Evolutionary conservation across 345 rosid species (phyloP).

Genomic region (Sonneratia caseolaris): DNA sequence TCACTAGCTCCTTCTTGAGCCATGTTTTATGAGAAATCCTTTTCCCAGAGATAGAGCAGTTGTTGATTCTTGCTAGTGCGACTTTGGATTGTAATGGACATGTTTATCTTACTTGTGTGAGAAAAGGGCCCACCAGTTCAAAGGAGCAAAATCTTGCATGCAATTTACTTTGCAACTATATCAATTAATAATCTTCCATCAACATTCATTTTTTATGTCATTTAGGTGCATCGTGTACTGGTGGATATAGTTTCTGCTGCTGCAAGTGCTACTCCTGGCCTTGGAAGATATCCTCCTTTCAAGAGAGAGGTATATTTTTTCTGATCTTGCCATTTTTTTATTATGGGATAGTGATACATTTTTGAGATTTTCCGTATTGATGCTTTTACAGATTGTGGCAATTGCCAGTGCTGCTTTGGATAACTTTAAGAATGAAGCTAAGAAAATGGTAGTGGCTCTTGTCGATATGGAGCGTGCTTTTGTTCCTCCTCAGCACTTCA

Average conservation of each 20-base stretch:
- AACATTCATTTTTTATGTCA: conserved; percentile 4
- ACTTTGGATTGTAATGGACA: background rate
- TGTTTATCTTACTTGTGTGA: background rate
- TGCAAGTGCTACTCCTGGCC: conserved; percentile 94
- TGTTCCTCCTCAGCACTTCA: conserved; percentile 99
- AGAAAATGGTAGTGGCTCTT: conserved; percentile 90
- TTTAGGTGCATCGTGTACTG: conserved; percentile 87
- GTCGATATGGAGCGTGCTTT: conserved; percentile 99
- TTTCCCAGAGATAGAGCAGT: background rate
- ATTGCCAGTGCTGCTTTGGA: conserved; percentile 90
- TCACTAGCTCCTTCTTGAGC: background rate
- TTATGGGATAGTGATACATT: background rate
- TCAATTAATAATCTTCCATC: background rate
- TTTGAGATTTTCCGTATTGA: background rate
- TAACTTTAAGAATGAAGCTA: conserved; percentile 84
- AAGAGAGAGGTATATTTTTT: conserved; percentile 69
- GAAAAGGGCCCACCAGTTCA: background rate
- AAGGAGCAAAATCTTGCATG: background rate
- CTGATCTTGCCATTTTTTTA: background rate
- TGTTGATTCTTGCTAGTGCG: background rate
- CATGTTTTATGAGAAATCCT: background rate
- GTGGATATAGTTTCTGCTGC: conserved; percentile 81
- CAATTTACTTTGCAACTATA: background rate
- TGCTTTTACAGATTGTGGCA: conserved; percentile 62
- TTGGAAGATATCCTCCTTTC: conserved; percentile 95